Evolutionary conservation across 2,329 filamentous ascomycete genomes (phyloP).

Genomic region (Fusarium sp.): DNA sequence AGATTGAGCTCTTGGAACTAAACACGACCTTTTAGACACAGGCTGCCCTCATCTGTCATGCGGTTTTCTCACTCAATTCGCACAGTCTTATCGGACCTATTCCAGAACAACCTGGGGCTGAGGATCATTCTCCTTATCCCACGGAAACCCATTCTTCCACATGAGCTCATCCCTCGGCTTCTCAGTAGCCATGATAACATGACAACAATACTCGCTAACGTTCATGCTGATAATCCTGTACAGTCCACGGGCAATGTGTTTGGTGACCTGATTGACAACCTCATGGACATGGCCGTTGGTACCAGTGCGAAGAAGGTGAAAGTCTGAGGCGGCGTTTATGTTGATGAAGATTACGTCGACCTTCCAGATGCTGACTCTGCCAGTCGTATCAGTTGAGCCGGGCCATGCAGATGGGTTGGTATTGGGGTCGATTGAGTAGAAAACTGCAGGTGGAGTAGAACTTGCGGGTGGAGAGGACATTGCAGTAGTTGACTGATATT

Average conservation of each 20-base stretch:
- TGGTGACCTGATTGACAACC: not conserved
- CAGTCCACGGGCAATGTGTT: not conserved
- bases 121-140: not conserved
- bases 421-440: not conserved
- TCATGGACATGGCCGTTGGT: not conserved
- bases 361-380: not conserved
- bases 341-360: not conserved
- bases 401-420: not conserved
- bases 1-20: too few species aligned
- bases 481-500: not conserved
- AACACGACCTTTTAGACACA: too few species aligned
- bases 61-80: too few species aligned
- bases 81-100: too few species aligned
- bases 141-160: not conserved
- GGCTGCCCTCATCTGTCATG: too few species aligned
- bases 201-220: not conserved
- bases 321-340: not conserved
- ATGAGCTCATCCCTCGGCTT: not conserved
- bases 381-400: not conserved
- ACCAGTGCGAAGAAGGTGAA: not conserved
- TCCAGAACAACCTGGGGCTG: accelerated
- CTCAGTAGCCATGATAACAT: not conserved
- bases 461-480: not conserved
- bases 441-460: not conserved
- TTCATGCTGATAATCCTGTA: not conserved